Evolutionary conservation across 495 filamentous ascomycete species (phyloP).

Genomic region (Talaromyces proteolyticus): DNA sequence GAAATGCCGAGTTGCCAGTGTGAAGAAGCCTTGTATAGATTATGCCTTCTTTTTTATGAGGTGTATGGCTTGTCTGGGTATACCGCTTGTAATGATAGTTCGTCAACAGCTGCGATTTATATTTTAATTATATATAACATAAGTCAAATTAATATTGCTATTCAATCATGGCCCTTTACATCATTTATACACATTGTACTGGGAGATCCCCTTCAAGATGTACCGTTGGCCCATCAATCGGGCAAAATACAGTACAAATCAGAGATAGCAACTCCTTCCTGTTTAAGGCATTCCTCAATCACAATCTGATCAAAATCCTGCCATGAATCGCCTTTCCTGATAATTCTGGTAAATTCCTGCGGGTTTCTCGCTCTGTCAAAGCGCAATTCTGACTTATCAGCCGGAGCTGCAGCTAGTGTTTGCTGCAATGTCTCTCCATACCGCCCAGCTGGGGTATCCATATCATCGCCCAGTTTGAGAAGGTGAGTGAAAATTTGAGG

Average conservation of each 20-base stretch:
- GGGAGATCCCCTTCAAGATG: too few species aligned
- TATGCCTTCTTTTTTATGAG: background rate
- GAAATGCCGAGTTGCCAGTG: constrained; percentile 75
- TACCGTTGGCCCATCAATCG: too few species aligned
- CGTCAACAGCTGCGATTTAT: background rate
- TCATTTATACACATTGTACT: too few species aligned
- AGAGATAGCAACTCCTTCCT: too few species aligned
- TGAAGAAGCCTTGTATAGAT: constrained; percentile 19
- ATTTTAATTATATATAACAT: background rate
- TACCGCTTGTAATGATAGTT: background rate
- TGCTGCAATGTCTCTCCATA: constrained; percentile 1
- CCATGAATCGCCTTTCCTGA: background rate
- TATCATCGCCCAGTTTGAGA: constrained; percentile 1
- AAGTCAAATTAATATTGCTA: too few species aligned
- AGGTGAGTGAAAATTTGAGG: background rate
- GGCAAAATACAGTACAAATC: background rate
- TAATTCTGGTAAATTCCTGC: background rate
- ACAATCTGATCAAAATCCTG: background rate
- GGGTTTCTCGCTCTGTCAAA: background rate
- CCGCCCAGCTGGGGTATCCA: background rate
- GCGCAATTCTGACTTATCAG: background rate
- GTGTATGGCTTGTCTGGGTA: background rate
- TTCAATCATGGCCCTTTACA: too few species aligned
- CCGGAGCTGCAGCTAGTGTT: background rate
- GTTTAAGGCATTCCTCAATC: too few species aligned